These are phyloP conservation scores for Porpolomopsis calyptriformis DNA, from an alignment of 768 basidiomycete genomes.

Conservation along the genomic window DNA sequence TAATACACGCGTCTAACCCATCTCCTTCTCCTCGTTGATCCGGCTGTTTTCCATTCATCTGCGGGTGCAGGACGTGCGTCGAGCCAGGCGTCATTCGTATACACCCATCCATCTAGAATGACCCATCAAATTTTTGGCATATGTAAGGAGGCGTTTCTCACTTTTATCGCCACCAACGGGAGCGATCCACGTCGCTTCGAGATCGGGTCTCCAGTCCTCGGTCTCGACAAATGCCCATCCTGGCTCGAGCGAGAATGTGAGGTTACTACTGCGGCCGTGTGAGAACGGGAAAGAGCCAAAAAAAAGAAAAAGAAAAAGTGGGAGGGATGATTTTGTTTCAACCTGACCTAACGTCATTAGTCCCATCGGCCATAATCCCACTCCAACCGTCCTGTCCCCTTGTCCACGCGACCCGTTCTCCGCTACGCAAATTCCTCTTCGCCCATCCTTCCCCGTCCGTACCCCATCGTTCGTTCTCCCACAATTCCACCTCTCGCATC, in stretches of 20 bases:
- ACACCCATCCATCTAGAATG: conserved; percentile 63
- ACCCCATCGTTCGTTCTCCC: conserved; percentile 64
- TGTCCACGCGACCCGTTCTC: conserved; percentile 60
- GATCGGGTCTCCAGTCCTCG: conserved; percentile 68
- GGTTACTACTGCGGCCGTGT: conserved; percentile 49
- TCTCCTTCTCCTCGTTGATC: conserved; percentile 54
- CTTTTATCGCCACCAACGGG: conserved; percentile 24
- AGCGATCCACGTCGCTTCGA: conserved; percentile 45
- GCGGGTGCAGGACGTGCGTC: conserved; percentile 33
- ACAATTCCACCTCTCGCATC: conserved; percentile 60
- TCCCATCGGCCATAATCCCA: conserved; percentile 33
- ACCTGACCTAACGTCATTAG: conserved; percentile 54
- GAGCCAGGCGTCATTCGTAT: conserved; percentile 69
- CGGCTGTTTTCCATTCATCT: conserved; percentile 27
- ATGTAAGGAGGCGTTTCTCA: conserved; percentile 6
- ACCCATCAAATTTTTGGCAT: neutral
- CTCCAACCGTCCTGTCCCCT: conserved; percentile 64
- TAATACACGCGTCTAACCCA: conserved; percentile 53
- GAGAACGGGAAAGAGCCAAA: neutral
- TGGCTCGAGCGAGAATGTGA: conserved; percentile 66
- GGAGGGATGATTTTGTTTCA: neutral
- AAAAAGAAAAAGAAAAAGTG: conserved; percentile 1
- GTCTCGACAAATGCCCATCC: conserved; percentile 69
- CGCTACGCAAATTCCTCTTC: conserved; percentile 30
- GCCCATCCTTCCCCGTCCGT: conserved; percentile 27